phyloP scores from a whole-genome alignment of 176 grass and related monocot species.

The Aegilops sharonensis region DNA sequence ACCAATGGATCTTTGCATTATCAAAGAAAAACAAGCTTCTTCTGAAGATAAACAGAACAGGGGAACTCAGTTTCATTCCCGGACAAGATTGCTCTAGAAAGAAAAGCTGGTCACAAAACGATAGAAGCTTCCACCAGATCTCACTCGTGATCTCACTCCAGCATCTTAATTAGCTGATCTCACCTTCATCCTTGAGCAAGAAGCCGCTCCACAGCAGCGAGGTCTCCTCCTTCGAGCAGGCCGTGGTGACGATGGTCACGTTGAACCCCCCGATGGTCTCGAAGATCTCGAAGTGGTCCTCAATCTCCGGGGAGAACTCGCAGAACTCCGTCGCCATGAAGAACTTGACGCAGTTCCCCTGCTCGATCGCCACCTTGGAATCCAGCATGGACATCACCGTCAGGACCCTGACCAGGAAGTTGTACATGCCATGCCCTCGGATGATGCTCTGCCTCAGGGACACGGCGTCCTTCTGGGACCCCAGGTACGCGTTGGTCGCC shows the following conservation, averaged over 20 bases:
- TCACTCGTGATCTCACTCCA: not conserved
- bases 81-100: no score
- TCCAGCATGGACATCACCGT: slow-evolving; percentile 52
- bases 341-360: slow-evolving; percentile 46
- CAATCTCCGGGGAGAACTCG: slow-evolving; percentile 41
- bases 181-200: slow-evolving; percentile 17
- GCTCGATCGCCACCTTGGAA: slow-evolving; percentile 19
- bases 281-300: slow-evolving; percentile 53
- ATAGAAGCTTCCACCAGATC: not conserved
- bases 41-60: no score
- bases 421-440: slow-evolving; percentile 39
- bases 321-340: slow-evolving; percentile 52
- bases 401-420: slow-evolving; percentile 38
- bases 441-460: slow-evolving; percentile 24
- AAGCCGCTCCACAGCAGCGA: slow-evolving; percentile 10
- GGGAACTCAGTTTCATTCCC: no score
- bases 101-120: no score
- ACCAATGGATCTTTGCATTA: no score
- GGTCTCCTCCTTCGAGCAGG: slow-evolving; percentile 37
- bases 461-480: not conserved
- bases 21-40: no score
- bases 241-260: slow-evolving; percentile 30
- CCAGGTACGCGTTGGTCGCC: slow-evolving; percentile 25
- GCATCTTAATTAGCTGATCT: not conserved
- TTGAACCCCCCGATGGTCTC: slow-evolving; percentile 51